Base-by-base conservation (phyloP, 306 rosid species). In the Chamaecrista fasciculata region DNA sequence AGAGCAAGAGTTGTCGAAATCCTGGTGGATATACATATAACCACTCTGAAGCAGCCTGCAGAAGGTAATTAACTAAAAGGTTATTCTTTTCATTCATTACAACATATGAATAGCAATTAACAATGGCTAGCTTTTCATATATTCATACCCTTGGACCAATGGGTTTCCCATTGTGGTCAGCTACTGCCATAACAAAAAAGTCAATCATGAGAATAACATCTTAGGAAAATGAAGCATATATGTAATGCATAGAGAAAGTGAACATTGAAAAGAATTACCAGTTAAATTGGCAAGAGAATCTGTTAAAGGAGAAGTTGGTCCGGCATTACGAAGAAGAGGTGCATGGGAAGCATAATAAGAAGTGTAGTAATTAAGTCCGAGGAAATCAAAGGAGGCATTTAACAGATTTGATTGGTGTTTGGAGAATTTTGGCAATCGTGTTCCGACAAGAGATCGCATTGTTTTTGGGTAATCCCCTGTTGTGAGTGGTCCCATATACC, bases 1-100 rank as follows among this genome's bases (percentile, higher is more conserved):
- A 76, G 26, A 67, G 37, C 70, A 83, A 28, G 3, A 73, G 36
- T 6, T 78, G 75, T 2, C 3, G 52, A 43, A 86, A 20, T 56
- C 91, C 84, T 66, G 25, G 62, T 3, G 87, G 87, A 59, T 80
- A 86, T 19, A 71, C 48, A 4, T 39, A 69, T 4, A 81, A 61
- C 86, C 83, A 76, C 2, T 31, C 15, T 24, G 91, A 70, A 52
- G 78, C 80, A 25, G 73, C 86, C 84, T 84, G 78, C 57, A 50
- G 21, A 37, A 9, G 12, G 34, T 8, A 8, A 44, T 9, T n/a
- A 8, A n/a, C n/a, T n/a, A n/a, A n/a, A n/a, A n/a, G n/a, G n/a
- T n/a, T n/a, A n/a, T n/a, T n/a, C n/a, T n/a, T n/a, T n/a, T n/a
- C n/a, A n/a, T n/a, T n/a, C n/a, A n/a, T n/a, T n/a, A n/a, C n/a